These are phyloP conservation scores for Nemania sp. DNA, from an alignment of 2,329 filamentous ascomycete genomes.

Conservation along the genomic window DNA sequence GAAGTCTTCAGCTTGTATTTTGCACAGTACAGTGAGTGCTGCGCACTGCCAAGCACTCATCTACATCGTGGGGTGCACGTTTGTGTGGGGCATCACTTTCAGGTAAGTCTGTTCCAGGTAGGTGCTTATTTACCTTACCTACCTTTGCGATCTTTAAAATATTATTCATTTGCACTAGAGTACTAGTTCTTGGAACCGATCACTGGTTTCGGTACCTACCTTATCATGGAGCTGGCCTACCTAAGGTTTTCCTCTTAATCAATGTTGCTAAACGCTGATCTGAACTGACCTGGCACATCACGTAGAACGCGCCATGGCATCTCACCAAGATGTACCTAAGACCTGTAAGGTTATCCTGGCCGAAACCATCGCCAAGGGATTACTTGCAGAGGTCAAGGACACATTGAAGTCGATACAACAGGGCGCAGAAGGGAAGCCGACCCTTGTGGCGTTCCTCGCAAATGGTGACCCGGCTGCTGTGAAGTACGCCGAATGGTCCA, in stretches of 20 bases:
- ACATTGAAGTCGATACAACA: constrained; percentile 78
- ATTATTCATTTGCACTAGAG: neutral
- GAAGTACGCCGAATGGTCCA: constrained; percentile 97
- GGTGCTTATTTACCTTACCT: neutral
- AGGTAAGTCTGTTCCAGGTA: constrained; percentile 27
- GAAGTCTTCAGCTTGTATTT: constrained; percentile 8
- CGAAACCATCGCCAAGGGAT: constrained; percentile 83
- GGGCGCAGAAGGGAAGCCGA: constrained; percentile 68
- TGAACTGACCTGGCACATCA: constrained; percentile 25
- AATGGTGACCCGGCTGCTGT: constrained; percentile 90
- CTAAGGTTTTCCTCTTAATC: neutral
- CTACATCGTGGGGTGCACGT: constrained; percentile 41
- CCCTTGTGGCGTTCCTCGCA: constrained; percentile 90
- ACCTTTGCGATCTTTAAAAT: neutral
- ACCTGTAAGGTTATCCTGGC: constrained; percentile 95
- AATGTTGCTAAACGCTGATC: constrained; percentile 8
- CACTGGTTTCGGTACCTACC: neutral
- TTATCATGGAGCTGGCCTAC: too few relatives aligned
- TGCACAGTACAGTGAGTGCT: neutral
- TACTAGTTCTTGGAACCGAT: neutral
- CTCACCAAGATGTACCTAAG: constrained; percentile 61
- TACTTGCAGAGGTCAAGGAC: constrained; percentile 82
- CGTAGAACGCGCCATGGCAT: constrained; percentile 54
- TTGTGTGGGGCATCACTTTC: constrained; percentile 40
- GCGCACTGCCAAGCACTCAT: constrained; percentile 16